phyloP scores from a whole-genome alignment of 768 basidiomycete genomes.

The Tricholoma saponaceum region DNA sequence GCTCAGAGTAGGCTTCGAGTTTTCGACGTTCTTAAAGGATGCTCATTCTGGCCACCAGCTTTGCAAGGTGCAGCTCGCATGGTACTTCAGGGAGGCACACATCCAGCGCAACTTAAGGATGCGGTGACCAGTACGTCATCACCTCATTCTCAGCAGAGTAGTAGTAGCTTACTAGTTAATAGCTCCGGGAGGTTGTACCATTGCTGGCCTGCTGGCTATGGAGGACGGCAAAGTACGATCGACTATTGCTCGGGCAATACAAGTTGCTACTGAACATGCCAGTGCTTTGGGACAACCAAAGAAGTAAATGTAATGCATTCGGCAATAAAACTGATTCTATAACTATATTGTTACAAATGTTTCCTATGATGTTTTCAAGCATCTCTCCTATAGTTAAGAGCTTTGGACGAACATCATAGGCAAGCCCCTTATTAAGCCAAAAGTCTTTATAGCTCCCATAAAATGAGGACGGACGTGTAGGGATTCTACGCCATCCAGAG shows the following conservation, averaged over 20 bases:
- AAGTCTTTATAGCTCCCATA: constrained; percentile 75
- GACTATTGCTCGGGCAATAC: constrained; percentile 92
- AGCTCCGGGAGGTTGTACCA: constrained; percentile 98
- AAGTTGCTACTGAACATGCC: constrained; percentile 88
- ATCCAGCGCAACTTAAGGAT: constrained; percentile 96
- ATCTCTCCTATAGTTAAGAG: constrained; percentile 24
- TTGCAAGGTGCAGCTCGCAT: constrained; percentile 96
- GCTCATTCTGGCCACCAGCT: constrained; percentile 42
- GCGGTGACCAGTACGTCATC: constrained; percentile 83
- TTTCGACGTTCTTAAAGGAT: neutral
- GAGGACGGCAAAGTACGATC: constrained; percentile 93
- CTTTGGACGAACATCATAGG: constrained; percentile 32
- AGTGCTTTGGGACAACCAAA: constrained; percentile 75
- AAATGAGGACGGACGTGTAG: constrained; percentile 93
- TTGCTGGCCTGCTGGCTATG: constrained; percentile 91
- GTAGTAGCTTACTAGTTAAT: neutral
- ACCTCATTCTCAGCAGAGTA: neutral
- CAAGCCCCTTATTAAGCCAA: constrained; percentile 14
- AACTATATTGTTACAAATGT: constrained; percentile 10
- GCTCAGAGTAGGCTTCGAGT: constrained; percentile 71
- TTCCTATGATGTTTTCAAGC: constrained; percentile 30
- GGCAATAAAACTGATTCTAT: neutral
- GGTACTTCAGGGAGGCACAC: constrained; percentile 83
- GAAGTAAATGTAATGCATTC: neutral
- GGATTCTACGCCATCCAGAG: constrained; percentile 81